Conservation (phyloP, 805 yeast genomes). For the Wickerhamiella kurtzmanii region DNA sequence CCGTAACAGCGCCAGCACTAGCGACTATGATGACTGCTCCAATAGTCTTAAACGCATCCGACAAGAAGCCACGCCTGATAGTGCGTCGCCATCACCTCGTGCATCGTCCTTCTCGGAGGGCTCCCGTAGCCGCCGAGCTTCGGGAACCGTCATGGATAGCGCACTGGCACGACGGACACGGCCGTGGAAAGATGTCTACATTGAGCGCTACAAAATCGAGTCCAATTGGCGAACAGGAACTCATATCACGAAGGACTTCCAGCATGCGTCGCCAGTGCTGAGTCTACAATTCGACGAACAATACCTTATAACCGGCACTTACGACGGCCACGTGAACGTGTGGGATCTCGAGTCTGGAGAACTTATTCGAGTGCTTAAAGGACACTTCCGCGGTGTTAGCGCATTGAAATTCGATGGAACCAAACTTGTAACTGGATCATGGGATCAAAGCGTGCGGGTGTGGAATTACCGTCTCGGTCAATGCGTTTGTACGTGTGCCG, state of each 20-base stretch:
- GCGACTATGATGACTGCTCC: no score
- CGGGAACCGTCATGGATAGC: neutral
- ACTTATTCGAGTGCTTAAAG: constrained; percentile 59
- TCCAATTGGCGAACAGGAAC: constrained; percentile 87
- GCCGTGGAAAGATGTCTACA: constrained; percentile 93
- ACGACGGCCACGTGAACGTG: constrained; percentile 79
- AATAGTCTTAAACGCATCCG: no score
- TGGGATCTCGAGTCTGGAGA: constrained; percentile 82
- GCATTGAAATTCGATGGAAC: constrained; percentile 75
- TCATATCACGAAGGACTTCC: constrained; percentile 54
- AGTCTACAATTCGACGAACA: constrained; percentile 75
- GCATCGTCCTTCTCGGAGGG: neutral
- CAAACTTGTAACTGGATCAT: constrained; percentile 82
- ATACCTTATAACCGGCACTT: constrained; percentile 77
- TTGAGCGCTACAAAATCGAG: constrained; percentile 83
- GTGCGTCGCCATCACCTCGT: neutral
- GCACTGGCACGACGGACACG: constrained; percentile 30
- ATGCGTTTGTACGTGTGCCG: constrained; percentile 85
- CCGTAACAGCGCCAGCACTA: no score
- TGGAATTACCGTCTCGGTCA: constrained; percentile 95
- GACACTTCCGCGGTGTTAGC: constrained; percentile 83
- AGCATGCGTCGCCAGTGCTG: constrained; percentile 39
- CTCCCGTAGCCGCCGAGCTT: neutral
- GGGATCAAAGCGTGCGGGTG: constrained; percentile 81
- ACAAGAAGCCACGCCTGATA: neutral